Conservation (phyloP, 2,329 filamentous ascomycete species). For the Chaetomiaceae sp. region DNA sequence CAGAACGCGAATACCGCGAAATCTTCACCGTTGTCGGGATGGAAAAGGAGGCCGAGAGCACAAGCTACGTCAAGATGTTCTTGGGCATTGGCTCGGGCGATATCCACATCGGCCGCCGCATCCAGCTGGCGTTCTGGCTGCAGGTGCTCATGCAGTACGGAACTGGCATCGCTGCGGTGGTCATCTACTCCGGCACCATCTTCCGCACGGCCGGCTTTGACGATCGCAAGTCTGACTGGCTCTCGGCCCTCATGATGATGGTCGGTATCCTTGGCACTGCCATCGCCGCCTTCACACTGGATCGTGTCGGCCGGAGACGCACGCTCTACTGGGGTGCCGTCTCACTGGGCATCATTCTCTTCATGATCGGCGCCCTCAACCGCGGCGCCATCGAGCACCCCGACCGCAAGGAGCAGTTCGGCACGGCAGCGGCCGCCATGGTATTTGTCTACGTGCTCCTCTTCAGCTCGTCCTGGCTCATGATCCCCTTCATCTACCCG, state of each 20-base stretch:
- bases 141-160: slow-evolving; percentile 67
- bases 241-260: slow-evolving; percentile 49
- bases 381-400: slow-evolving; percentile 38
- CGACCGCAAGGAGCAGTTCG: slow-evolving; percentile 22
- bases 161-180: slow-evolving; percentile 64
- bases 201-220: slow-evolving; percentile 63
- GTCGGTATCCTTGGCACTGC: slow-evolving; percentile 57
- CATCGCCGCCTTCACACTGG: slow-evolving; percentile 63
- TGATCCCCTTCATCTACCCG: slow-evolving; percentile 49
- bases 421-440: slow-evolving; percentile 28
- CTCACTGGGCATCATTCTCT: slow-evolving; percentile 61
- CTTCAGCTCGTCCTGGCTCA: slow-evolving; percentile 42
- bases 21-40: slow-evolving; percentile 58
- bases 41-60: slow-evolving; percentile 48
- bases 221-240: slow-evolving; percentile 55
- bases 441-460: slow-evolving; percentile 38
- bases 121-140: slow-evolving; percentile 65
- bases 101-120: slow-evolving; percentile 59
- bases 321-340: slow-evolving; percentile 63
- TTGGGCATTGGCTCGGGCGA: slow-evolving; percentile 60
- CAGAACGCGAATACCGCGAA: slow-evolving; percentile 58
- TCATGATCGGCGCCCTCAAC: slow-evolving; percentile 32
- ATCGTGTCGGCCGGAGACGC: slow-evolving; percentile 62
- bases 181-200: slow-evolving; percentile 52
- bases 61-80: slow-evolving; percentile 60